Conservation (phyloP, 345 rosid species). For the Euphorbia pulcherrima region DNA sequence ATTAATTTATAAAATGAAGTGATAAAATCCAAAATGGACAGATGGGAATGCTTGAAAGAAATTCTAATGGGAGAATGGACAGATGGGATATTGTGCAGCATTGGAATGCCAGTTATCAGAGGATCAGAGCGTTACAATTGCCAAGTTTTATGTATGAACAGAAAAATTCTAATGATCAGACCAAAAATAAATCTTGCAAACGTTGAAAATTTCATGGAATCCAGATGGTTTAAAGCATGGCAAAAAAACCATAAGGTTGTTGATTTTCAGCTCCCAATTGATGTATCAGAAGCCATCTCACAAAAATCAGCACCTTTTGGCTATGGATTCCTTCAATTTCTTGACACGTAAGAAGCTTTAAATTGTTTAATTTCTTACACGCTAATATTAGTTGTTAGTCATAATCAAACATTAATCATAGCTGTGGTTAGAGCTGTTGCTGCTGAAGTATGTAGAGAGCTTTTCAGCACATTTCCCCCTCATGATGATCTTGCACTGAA, state of each 20-base stretch:
- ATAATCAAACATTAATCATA: too few relatives aligned
- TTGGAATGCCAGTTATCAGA: constrained; percentile 86
- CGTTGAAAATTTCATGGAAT: constrained; percentile 85
- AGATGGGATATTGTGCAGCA: constrained; percentile 79
- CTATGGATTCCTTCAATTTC: constrained; percentile 74
- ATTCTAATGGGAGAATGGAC: constrained; percentile 76
- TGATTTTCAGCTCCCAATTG: constrained; percentile 72
- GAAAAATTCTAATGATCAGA: constrained; percentile 78
- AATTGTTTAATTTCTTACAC: not conserved
- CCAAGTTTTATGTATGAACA: constrained; percentile 78
- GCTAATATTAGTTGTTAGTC: not conserved
- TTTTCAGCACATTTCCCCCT: constrained; percentile 71
- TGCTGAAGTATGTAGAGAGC: constrained; percentile 91
- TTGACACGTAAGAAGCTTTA: constrained; percentile 60
- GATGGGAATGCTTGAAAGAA: constrained; percentile 96
- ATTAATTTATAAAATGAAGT: too few relatives aligned
- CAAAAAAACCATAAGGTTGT: constrained; percentile 61
- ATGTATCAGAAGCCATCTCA: constrained; percentile 60
- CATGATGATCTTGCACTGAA: constrained; percentile 95
- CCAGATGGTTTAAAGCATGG: constrained; percentile 90
- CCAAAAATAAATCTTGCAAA: constrained; percentile 96
- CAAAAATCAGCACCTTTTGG: constrained; percentile 87
- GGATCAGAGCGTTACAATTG: constrained; percentile 95
- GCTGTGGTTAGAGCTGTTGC: constrained; percentile 69
- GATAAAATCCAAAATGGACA: constrained; percentile 19